Evolutionary conservation across 805 yeast genomes (phyloP).

Genomic region (Candida glaebosa): DNA sequence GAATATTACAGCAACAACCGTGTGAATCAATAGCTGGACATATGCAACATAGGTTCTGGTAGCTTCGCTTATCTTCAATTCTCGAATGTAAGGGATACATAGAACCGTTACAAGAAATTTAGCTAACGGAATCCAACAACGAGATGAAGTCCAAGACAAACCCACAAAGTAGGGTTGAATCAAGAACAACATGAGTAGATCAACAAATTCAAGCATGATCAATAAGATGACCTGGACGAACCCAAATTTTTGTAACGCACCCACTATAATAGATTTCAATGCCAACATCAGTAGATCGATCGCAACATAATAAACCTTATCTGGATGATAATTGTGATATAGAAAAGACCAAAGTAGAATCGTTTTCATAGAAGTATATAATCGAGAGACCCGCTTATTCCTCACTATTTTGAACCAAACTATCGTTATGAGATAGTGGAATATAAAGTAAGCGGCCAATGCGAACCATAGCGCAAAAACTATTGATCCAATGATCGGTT

Average conservation of each 20-base stretch:
- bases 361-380: conserved; percentile 47
- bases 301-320: conserved; percentile 33
- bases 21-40: conserved; percentile 41
- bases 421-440: conserved; percentile 24
- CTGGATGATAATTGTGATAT: conserved; percentile 44
- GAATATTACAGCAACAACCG: conserved; percentile 27
- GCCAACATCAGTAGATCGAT: conserved; percentile 32
- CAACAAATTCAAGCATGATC: conserved; percentile 31
- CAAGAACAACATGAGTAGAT: conserved; percentile 17
- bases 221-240: conserved; percentile 40
- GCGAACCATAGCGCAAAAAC: conserved; percentile 22
- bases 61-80: conserved; percentile 33
- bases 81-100: conserved; percentile 41
- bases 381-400: conserved; percentile 21
- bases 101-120: conserved; percentile 37
- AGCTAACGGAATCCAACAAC: conserved; percentile 35
- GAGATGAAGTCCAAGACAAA: conserved; percentile 24
- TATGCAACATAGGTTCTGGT: conserved; percentile 41
- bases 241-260: conserved; percentile 43
- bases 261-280: conserved; percentile 39
- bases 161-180: conserved; percentile 27
- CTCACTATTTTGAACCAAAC: conserved; percentile 12
- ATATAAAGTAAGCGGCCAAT: conserved; percentile 18
- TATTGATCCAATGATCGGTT: conserved; percentile 24
- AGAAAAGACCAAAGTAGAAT: conserved; percentile 46